Evolutionary conservation across 352 stramenopile species (phyloP).

Genomic region (Phytophthora pinifolia): DNA sequence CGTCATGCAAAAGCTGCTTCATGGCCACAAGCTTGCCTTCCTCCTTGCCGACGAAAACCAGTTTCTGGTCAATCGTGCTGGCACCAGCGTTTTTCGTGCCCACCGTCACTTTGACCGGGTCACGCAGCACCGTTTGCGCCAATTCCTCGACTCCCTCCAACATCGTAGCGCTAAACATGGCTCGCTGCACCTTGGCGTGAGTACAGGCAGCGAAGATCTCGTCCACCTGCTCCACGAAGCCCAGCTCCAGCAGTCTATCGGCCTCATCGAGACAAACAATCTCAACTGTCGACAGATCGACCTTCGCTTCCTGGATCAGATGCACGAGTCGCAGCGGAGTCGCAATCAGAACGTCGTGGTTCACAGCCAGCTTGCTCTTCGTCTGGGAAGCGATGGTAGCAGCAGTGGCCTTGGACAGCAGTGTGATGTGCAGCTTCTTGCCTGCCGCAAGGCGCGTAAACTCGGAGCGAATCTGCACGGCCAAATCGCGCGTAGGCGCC

Average conservation of each 20-base stretch:
- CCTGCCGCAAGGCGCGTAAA: slow-evolving; percentile 90
- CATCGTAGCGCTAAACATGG: slow-evolving; percentile 99
- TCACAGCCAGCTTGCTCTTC: slow-evolving; percentile 80
- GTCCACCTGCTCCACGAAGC: slow-evolving; percentile 97
- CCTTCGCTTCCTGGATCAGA: slow-evolving; percentile 79
- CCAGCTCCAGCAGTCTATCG: slow-evolving; percentile 97
- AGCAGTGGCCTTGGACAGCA: slow-evolving; percentile 94
- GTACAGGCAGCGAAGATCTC: slow-evolving; percentile 94
- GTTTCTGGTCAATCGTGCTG: slow-evolving; percentile 90
- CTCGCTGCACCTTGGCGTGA: slow-evolving; percentile 86
- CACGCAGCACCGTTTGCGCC: slow-evolving; percentile 94
- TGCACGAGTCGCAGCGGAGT: slow-evolving; percentile 96
- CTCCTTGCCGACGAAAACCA: slow-evolving; percentile 99
- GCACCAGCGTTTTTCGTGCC: slow-evolving; percentile 90
- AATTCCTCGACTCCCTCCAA: slow-evolving; percentile 94
- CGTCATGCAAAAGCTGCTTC: slow-evolving; percentile 90
- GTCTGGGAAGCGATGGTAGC: slow-evolving; percentile 68
- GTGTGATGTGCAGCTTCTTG: slow-evolving; percentile 84
- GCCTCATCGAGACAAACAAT: slow-evolving; percentile 98
- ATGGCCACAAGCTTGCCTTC: slow-evolving; percentile 98
- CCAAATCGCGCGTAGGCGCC: slow-evolving; percentile 97
- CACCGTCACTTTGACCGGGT: slow-evolving; percentile 96
- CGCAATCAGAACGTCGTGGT: slow-evolving; percentile 95
- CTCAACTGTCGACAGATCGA: slow-evolving; percentile 88
- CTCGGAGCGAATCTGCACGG: slow-evolving; percentile 96